A percentile compares a stretch with the other conserved stretches of the same genome.
Evolutionary conservation across 2,329 filamentous ascomycete species (phyloP).

Genomic region (Pseudogymnoascus verrucosus): DNA sequence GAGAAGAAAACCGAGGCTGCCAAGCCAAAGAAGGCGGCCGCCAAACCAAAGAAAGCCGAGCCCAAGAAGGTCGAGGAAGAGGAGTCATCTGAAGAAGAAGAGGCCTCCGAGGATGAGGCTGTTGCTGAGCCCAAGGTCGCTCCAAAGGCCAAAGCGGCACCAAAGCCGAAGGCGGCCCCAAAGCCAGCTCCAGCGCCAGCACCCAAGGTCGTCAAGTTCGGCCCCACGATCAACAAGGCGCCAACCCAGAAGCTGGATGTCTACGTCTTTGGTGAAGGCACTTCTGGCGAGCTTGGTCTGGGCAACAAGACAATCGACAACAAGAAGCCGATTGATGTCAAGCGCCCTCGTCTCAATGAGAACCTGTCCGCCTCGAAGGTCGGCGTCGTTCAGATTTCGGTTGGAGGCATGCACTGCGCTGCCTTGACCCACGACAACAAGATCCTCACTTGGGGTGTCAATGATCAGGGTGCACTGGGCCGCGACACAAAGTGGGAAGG

Average conservation of each 20-base stretch:
- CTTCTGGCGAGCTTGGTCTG: conserved; percentile 74
- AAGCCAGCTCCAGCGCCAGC: conserved; percentile 19
- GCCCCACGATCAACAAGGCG: conserved; percentile 51
- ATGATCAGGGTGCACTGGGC: conserved; percentile 75
- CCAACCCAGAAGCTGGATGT: conserved; percentile 60
- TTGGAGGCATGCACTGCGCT: conserved; percentile 74
- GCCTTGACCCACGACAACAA: conserved; percentile 73
- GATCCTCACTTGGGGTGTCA: conserved; percentile 81
- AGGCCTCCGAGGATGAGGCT: neutral
- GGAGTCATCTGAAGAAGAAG: conserved; percentile 6
- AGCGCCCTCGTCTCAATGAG: conserved; percentile 63
- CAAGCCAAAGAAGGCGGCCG: conserved; percentile 15
- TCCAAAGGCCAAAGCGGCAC: conserved; percentile 10
- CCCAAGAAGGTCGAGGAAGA: conserved; percentile 13
- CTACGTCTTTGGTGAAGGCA: conserved; percentile 74
- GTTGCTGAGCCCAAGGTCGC: conserved; percentile 8
- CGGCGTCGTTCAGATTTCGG: conserved; percentile 66
- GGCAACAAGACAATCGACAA: conserved; percentile 55
- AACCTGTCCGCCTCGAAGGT: conserved; percentile 47
- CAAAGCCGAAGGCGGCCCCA: conserved; percentile 17
- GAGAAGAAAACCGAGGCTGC: conserved; percentile 20
- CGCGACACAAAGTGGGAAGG: conserved; percentile 64
- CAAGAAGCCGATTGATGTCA: conserved; percentile 61
- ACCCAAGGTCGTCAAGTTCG: conserved; percentile 25
- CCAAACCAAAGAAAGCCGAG: conserved; percentile 13